Evolutionary conservation across 116 monocot species (phyloP).

Genomic region (Iris pallida): DNA sequence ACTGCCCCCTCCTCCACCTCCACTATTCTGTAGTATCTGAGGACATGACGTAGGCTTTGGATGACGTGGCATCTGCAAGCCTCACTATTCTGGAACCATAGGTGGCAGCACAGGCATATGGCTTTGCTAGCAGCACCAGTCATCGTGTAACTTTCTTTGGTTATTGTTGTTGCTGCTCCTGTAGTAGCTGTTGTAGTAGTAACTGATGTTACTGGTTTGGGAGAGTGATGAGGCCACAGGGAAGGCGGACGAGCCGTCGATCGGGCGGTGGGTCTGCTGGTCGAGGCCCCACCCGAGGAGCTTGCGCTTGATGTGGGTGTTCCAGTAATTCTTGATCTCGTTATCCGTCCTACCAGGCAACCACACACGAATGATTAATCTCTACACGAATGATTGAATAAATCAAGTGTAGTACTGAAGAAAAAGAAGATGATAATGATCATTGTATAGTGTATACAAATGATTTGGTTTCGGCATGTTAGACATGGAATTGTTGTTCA

Average conservation of each 20-base stretch:
- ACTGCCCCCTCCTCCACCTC: constrained; percentile 18
- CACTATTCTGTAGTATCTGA: constrained; percentile 33
- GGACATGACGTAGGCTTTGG: constrained; percentile 5
- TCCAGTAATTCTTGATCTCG: constrained; percentile 89
- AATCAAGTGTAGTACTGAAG: no score
- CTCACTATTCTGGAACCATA: constrained; percentile 37
- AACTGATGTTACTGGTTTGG: constrained; percentile 5
- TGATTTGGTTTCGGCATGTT: no score
- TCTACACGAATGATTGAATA: no score
- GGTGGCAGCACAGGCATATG: constrained; percentile 46
- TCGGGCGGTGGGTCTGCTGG: constrained; percentile 48
- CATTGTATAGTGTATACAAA: no score
- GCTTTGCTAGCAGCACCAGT: background rate
- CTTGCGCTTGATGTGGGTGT: constrained; percentile 79
- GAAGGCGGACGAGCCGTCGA: constrained; percentile 7
- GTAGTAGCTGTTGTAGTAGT: background rate
- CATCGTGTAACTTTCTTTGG: background rate
- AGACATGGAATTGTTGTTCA: no score
- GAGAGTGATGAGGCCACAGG: constrained; percentile 16
- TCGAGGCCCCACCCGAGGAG: constrained; percentile 50
- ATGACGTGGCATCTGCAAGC: constrained; percentile 28
- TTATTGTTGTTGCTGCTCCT: constrained; percentile 4
- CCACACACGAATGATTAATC: no score
- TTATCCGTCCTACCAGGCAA: constrained; percentile 64
- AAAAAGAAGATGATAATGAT: no score